Evolutionary conservation across 306 rosid genomes (phyloP), one percentile per base, ranked within the genome.

Genomic region (Lagenaria siceraria): DNA sequence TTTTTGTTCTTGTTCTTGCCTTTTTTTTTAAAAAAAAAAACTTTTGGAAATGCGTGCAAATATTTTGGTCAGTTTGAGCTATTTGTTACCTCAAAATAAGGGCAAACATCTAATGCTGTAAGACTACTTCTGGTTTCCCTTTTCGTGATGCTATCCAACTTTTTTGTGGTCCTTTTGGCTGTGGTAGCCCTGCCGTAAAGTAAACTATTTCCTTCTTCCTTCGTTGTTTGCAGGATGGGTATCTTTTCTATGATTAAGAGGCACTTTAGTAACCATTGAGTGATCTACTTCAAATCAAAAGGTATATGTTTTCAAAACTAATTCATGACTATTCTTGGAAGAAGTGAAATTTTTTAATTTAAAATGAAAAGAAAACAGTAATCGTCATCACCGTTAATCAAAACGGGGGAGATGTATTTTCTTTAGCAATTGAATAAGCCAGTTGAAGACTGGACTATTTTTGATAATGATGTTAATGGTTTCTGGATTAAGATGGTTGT

Each of bases 131-230:
- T 29, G 42, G 42, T 72, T 72, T 48, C 56, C 75, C 54, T 49
- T 70, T 70, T 46, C 29, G 7, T 46, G 24, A 46, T 71, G 59
- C 59, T 48, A 27, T 48, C 24, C 25, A 25, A 48, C 59, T 46
- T 72, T 71, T 63, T 72, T 14, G 56, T 72, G 76, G 40, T 48
- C 76, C 76, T 72, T 72, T 49, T 48, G 76, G 8, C 60, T 4
- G 13, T 69, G 75, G 75, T 42, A 14, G 10, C 69, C 12, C 42
- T 64, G 71, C 75, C 51, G 25, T 66, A 38, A 66, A 66, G 51
- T 42, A n/a, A n/a, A n/a, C 43, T 11, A 10, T 66, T 68, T 42
- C 75, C 54, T 19, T 40, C 51, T 10, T 68, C 11, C 54, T 69
- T 43, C 75, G 22, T 69, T 43, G 55, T 42, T 69, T 69, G 75